A percentile compares a stretch with the other conserved stretches of the same genome.
phyloP scores from a whole-genome alignment of 2,329 filamentous ascomycete genomes.

The Botryotinia calthae region DNA sequence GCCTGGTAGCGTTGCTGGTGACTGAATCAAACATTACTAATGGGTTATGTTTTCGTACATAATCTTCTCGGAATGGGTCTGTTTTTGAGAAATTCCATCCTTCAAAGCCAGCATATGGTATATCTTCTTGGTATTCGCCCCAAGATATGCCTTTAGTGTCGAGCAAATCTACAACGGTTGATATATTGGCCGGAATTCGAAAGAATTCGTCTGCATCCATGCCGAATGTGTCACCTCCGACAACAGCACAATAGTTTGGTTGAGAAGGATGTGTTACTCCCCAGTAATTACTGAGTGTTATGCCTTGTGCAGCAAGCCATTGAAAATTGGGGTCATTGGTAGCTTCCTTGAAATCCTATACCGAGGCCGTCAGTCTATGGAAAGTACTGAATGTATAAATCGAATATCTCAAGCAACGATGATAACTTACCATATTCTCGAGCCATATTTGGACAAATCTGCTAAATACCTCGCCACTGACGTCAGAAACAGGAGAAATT shows the following conservation, averaged over 20 bases:
- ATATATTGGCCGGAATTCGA: slow-evolving; percentile 44
- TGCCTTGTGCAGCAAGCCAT: slow-evolving; percentile 52
- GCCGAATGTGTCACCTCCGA: slow-evolving; percentile 56
- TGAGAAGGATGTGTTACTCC: slow-evolving; percentile 58
- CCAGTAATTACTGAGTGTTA: slow-evolving; percentile 53
- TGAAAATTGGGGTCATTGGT: slow-evolving; percentile 44
- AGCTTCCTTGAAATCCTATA: slow-evolving; percentile 21
- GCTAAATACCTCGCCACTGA: slow-evolving; percentile 55
- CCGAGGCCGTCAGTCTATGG: background rate
- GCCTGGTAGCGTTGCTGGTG: slow-evolving; percentile 48
- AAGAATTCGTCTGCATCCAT: slow-evolving; percentile 53
- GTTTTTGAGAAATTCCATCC: slow-evolving; percentile 51
- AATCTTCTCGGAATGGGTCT: slow-evolving; percentile 54
- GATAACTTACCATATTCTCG: slow-evolving; percentile 50
- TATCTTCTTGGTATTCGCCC: slow-evolving; percentile 55
- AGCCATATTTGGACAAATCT: slow-evolving; percentile 61
- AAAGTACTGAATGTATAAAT: background rate
- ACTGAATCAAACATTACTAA: slow-evolving; percentile 52
- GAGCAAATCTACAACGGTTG: slow-evolving; percentile 49
- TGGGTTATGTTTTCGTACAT: slow-evolving; percentile 63
- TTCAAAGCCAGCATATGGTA: slow-evolving; percentile 49
- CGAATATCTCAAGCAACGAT: background rate
- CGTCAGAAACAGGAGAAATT: slow-evolving; percentile 45
- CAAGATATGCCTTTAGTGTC: slow-evolving; percentile 49
- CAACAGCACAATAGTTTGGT: slow-evolving; percentile 61